Conservation (phyloP, 495 filamentous ascomycete species). For the Entonaema liquescens region DNA sequence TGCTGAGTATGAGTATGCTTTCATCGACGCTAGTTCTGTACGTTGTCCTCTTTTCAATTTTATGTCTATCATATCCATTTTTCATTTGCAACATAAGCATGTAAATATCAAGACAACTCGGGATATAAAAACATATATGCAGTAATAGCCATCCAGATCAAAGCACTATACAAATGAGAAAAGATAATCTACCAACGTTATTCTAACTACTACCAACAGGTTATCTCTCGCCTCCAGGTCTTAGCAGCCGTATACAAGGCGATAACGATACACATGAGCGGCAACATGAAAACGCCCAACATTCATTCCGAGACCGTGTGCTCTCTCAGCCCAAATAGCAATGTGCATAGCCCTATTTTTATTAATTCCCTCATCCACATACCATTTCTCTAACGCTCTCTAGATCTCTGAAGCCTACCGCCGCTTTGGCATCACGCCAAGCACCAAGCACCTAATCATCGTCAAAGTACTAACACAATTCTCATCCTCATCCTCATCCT, state of each 20-base stretch:
- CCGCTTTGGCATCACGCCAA: constrained; percentile 79
- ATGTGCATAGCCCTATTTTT: constrained; percentile 60
- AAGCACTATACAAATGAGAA: not conserved
- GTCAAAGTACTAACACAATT: constrained; percentile 74
- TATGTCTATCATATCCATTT: too few relatives aligned
- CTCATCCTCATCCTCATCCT: constrained; percentile 48
- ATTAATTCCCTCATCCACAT: too few relatives aligned
- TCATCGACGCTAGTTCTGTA: constrained; percentile 74
- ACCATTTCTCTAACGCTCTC: not conserved
- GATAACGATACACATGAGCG: constrained; percentile 66
- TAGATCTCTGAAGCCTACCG: constrained; percentile 93
- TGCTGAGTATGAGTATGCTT: constrained; percentile 86
- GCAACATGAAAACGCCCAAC: constrained; percentile 78
- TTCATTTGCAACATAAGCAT: too few relatives aligned
- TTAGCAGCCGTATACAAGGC: constrained; percentile 83
- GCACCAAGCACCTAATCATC: constrained; percentile 73
- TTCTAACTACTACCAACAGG: constrained; percentile 47
- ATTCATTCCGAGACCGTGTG: constrained; percentile 94
- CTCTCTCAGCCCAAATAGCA: constrained; percentile 82
- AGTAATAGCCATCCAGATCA: too few relatives aligned
- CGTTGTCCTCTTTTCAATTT: constrained; percentile 3
- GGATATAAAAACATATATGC: not conserved
- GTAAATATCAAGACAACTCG: not conserved
- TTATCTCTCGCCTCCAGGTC: constrained; percentile 72
- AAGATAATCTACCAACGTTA: not conserved